Base-by-base conservation (phyloP, 2,329 filamentous ascomycete genomes). In the Ambrosiella cleistominuta region DNA sequence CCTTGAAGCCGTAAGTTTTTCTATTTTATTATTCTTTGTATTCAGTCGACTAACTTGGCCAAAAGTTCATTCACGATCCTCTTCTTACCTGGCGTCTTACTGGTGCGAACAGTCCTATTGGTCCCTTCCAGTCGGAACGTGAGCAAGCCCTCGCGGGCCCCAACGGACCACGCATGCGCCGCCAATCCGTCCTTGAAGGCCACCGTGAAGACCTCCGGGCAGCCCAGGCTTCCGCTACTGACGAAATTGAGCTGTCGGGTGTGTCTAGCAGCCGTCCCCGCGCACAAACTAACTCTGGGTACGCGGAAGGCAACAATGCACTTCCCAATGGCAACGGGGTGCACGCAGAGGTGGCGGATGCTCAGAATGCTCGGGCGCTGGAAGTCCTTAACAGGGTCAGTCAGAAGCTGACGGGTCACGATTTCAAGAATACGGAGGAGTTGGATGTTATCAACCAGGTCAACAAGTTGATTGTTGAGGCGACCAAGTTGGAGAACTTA, bases 21-120 rank as follows among this genome's bases (percentile, higher is more conserved):
- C 44, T 52, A 27, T 27, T 7, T 8, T 27, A 15, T 13, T 55
- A 39, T 51, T 9, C 17, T 37, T 13, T 44, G 38, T 40, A n/a
- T 49, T 58, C 13, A 27, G 44, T 49, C 56, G 49, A 58, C 59
- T 56, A 52, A 54, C 27, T 17, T 9, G 66, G 91, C 86, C 98
- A 98, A 7, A 66, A 93, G 87, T 99, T 99, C 72, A 96, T 99
- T 64, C 94, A 99, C 68, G 93, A 99, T 69, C 93, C 94, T n/a
- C 80, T 99, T 47, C 85, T 98, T 57, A 98, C 90, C 54, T 99
- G 93, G 93, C 85, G 93, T 64, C 79, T 99, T 42, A 84, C 80
- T 38, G 81, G 76, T 57, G 76, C 78, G 8, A 74, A 77, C 8
- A 82, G 79, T 37, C 82, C 82, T 1, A 69, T 79, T 11, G 83